Evolutionary conservation across 495 filamentous ascomycete species (phyloP).

Genomic region (Terfezia boudieri): DNA sequence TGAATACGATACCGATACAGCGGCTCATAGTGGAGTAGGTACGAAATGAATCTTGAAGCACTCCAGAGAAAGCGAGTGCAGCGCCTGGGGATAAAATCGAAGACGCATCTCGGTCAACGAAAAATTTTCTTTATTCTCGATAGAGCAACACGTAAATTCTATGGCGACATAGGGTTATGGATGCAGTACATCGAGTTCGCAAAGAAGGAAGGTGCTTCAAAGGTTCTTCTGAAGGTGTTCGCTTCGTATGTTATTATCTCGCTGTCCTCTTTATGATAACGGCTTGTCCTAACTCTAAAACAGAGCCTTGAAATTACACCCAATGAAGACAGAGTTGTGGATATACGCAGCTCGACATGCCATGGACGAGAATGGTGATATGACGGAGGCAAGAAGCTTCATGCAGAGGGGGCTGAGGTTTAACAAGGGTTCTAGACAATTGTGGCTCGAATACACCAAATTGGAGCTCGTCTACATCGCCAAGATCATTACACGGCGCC

Average conservation of each 20-base stretch:
- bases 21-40: conserved; percentile 16
- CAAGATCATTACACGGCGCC: conserved; percentile 49
- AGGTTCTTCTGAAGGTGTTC: conserved; percentile 56
- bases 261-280: neutral
- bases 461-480: conserved; percentile 80
- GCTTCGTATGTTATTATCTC: conserved; percentile 23
- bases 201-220: conserved; percentile 47
- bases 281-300: conserved; percentile 1
- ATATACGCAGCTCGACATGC: conserved; percentile 57
- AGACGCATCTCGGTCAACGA: conserved; percentile 41
- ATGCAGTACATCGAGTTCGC: conserved; percentile 75
- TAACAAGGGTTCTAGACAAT: conserved; percentile 40
- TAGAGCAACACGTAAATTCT: conserved; percentile 66
- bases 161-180: conserved; percentile 68
- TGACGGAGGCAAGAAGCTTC: conserved; percentile 63
- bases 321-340: conserved; percentile 68
- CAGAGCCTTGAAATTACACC: conserved; percentile 54
- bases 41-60: conserved; percentile 72
- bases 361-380: conserved; percentile 58
- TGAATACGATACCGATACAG: no score
- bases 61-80: conserved; percentile 63
- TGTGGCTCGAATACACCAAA: conserved; percentile 82
- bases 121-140: conserved; percentile 78
- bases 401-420: conserved; percentile 77
- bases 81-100: conserved; percentile 49